phyloP scores from a whole-genome alignment of 2,329 filamentous ascomycete species.

The Beauveria asiatica region DNA sequence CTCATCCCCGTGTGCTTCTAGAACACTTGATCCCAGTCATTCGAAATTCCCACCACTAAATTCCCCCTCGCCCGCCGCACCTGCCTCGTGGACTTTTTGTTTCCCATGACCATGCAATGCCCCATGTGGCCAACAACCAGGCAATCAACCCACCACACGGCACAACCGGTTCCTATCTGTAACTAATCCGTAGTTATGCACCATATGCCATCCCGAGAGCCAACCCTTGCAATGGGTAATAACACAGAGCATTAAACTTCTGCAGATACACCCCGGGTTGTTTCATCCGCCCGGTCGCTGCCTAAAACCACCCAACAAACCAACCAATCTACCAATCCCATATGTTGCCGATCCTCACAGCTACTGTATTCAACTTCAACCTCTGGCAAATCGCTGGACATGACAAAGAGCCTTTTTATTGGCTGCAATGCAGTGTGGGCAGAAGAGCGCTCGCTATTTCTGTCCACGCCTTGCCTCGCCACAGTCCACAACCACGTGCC shows the following conservation, averaged over 20 bases:
- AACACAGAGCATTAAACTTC: not conserved
- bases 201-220: not conserved
- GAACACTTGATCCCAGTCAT: constrained; percentile 5
- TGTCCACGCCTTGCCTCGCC: not conserved
- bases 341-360: not conserved
- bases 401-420: not conserved
- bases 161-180: too few relatives aligned
- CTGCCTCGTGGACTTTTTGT: too few relatives aligned
- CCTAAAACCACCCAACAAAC: not conserved
- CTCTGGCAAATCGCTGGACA: not conserved
- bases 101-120: not conserved
- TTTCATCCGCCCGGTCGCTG: constrained; percentile 5
- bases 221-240: not conserved
- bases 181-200: too few relatives aligned
- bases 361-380: not conserved
- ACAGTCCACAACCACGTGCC: not conserved
- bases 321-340: not conserved
- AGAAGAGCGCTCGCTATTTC: too few relatives aligned
- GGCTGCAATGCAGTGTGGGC: too few relatives aligned
- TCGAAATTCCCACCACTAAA: not conserved
- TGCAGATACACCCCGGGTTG: not conserved
- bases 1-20: not conserved
- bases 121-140: not conserved
- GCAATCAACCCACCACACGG: not conserved
- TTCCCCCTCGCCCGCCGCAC: too few relatives aligned